These are phyloP conservation scores for Talaromyces sp. DNA, from an alignment of 2,329 filamentous ascomycete species.

Conservation along the genomic window DNA sequence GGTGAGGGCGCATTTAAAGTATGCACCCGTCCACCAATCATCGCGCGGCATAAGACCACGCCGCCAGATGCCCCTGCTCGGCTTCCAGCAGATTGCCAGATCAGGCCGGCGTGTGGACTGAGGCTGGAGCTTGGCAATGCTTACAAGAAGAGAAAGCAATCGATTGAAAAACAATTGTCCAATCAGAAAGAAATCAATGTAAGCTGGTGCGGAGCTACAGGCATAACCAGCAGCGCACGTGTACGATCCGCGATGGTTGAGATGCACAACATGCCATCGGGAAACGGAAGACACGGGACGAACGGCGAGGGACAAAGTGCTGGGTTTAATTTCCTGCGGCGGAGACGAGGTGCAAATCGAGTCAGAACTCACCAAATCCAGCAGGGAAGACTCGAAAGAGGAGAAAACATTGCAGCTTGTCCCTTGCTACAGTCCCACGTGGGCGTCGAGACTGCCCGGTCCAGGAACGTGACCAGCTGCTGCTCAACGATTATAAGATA, in stretches of 20 bases:
- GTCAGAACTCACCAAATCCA: not conserved
- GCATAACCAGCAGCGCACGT: not conserved
- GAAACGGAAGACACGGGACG: not conserved
- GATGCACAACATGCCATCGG: not conserved
- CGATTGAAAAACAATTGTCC: not conserved
- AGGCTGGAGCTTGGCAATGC: constrained; percentile 1
- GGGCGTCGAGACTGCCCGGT: not conserved
- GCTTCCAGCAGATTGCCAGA: not conserved
- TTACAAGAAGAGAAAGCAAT: not conserved
- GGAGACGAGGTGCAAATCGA: not conserved
- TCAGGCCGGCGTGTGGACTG: not conserved
- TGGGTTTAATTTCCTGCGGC: not conserved
- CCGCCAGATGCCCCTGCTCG: not conserved
- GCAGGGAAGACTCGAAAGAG: not conserved
- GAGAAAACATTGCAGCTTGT: not conserved
- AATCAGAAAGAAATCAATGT: not conserved
- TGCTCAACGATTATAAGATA: not conserved
- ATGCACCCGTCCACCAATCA: not conserved
- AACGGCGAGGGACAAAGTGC: not conserved
- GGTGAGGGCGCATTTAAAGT: constrained; percentile 10
- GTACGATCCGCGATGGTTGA: not conserved
- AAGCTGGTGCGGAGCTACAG: not conserved
- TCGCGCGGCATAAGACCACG: not conserved
- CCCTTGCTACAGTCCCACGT: constrained; percentile 7
- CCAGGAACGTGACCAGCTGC: not conserved